phyloP scores from a whole-genome alignment of 1,139 yeast genomes.

The Kodamaea anthophila region DNA sequence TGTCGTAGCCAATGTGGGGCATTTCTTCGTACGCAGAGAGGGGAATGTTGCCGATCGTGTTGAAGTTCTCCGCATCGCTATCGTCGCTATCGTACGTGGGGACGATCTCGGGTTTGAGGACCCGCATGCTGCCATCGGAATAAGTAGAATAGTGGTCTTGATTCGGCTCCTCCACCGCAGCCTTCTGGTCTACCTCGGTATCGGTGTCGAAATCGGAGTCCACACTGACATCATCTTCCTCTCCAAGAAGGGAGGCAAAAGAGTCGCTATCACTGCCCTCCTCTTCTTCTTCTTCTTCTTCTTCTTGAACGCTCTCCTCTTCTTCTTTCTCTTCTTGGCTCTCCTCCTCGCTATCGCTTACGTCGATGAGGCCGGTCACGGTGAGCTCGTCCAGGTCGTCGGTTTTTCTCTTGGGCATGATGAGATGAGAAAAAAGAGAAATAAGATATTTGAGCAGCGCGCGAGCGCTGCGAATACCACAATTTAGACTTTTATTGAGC shows the following conservation, averaged over 20 bases:
- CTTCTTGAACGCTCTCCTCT: slow-evolving; percentile 5
- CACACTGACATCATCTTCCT: slow-evolving; percentile 35
- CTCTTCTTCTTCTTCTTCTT: slow-evolving; percentile 12
- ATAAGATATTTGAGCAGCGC: not conserved
- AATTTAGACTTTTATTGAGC: too few relatives aligned
- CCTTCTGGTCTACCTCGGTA: slow-evolving; percentile 46
- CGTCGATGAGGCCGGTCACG: too few relatives aligned
- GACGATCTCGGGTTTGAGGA: slow-evolving; percentile 80
- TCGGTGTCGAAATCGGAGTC: slow-evolving; percentile 41
- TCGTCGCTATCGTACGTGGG: slow-evolving; percentile 94
- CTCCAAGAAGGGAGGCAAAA: slow-evolving; percentile 51
- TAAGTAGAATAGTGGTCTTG: slow-evolving; percentile 47
- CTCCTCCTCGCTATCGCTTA: too few relatives aligned
- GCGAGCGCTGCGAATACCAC: too few relatives aligned
- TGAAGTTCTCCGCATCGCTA: slow-evolving; percentile 74
- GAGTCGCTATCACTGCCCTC: slow-evolving; percentile 50
- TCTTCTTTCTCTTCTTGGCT: too few relatives aligned
- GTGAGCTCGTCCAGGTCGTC: too few relatives aligned
- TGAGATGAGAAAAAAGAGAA: not conserved
- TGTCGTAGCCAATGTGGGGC: slow-evolving; percentile 96
- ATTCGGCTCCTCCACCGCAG: slow-evolving; percentile 48
- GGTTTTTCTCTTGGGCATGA: slow-evolving; percentile 4
- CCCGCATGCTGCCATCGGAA: slow-evolving; percentile 76
- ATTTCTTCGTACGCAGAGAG: slow-evolving; percentile 89
- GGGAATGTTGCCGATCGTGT: slow-evolving; percentile 92